Base-by-base conservation (phyloP, 345 rosid species). In the Heritiera littoralis region DNA sequence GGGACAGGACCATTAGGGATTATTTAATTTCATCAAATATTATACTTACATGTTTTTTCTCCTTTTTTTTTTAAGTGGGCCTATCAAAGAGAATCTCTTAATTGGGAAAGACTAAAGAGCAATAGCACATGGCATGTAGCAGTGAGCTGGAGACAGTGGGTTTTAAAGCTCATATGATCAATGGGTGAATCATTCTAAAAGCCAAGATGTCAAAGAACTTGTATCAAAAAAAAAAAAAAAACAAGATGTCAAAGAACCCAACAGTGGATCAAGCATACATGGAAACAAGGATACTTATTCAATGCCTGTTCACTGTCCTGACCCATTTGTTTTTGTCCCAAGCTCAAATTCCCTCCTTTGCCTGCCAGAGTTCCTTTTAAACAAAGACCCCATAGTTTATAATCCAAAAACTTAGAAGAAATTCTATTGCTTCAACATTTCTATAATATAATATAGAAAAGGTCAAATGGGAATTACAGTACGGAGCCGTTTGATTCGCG, bases 101-200 rank as follows among this genome's bases (percentile, higher is more conserved):
- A 78, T 18, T 4, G 41, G 56, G 51, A 66, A 76, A 72, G 58
- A 46, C 66, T 66, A 66, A 76, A 72, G 58, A 46, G 71, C 38
- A 23, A 48, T 0, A 58, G 80, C 84, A 81, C 83, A 81, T 81
- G 84, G 40, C 78, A 9, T 78, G 85, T 68, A 75, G 49, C 45
- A 60, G 49, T 20, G 76, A 41, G 73, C 18, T 65, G 82, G 79
- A 52, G 72, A 82, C 80, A 61, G 45, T 60, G 78, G 58, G 40
- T 73, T 79, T 18, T 20, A 73, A 69, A 56, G 59, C 13, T 58
- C 68, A 63, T 45, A 72, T 75, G 43, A 40, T 32, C 7, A 54
- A 59, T 68, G 55, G 52, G 35, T 76, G 74, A 66, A 64, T 65
- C 64, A 70, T 65, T 79, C 78, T 10, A 56, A 55, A 30, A 64